Evolutionary conservation across 305 asterid species (phyloP), one percentile per base, ranked within the genome.

Genomic region (Rubia peregrina): DNA sequence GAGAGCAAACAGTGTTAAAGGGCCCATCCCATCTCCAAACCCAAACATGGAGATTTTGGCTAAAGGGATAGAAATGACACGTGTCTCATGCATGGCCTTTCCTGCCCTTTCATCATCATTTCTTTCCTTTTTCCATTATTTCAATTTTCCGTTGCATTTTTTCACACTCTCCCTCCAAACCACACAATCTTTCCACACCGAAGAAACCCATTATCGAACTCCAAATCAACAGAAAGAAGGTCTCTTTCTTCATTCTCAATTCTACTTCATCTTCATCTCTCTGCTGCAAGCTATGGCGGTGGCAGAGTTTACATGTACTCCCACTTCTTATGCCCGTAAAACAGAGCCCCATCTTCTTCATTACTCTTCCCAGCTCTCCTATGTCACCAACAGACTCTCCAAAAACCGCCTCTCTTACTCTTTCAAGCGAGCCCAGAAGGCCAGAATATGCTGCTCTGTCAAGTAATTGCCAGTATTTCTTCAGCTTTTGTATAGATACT

Each of bases 371-470:
- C 81, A 78, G 19, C 81, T 87, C 42, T 84, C 92, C 11, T 78
- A 83, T 41, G 87, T 79, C 1, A 75, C 95, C 1, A 77, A 75
- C 43, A 85, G 80, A 7, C 63, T 87, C 57, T 79, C 85, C 22
- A 48, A 74, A 69, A 69, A 69, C 70, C 83, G 85, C 48, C 79
- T 85, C n/a, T 19, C n/a, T 65, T 73, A 73, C 43, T 61, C 40
- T 72, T 73, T 83, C 70, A 69, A 82, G 75, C 61, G 69, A 65
- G 75, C 73, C 60, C 86, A 61, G 33, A 72, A 56, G 73, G 78
- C 86, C n/a, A 78, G 75, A 66, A 88, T 86, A 68, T 69, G 74
- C 30, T 94, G 97, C 83, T 94, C 99, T 77, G 95, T 89, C 22
- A 86, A 86, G 97, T 89, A 61, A 67, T 86, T 40, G 19, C 48